A percentile compares a stretch with the other conserved stretches of the same genome.
These are phyloP conservation scores for Ophiosphaerella korrae DNA, from an alignment of 2,329 filamentous ascomycete genomes.

Conservation along the genomic window DNA sequence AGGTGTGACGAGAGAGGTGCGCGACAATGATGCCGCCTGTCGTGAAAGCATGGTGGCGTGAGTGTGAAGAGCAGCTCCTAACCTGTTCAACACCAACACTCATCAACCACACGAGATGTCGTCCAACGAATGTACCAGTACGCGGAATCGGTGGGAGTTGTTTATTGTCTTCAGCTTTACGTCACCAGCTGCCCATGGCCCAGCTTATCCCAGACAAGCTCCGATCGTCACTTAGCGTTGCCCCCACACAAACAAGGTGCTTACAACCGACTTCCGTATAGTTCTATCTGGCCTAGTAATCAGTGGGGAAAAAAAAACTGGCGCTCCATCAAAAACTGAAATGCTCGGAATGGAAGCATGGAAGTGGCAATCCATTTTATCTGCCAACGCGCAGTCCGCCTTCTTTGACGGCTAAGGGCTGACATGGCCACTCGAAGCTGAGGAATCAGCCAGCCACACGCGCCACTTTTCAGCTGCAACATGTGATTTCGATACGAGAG, in stretches of 20 bases:
- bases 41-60: slow-evolving; percentile 35
- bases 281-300: slow-evolving; percentile 10
- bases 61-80: not conserved
- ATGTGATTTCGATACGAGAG: not conserved
- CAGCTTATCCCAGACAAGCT: slow-evolving; percentile 18
- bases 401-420: too few relatives aligned
- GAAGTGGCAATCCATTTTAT: too few relatives aligned
- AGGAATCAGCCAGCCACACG: too few relatives aligned
- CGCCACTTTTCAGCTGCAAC: not conserved
- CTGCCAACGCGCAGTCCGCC: too few relatives aligned
- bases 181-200: slow-evolving; percentile 12
- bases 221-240: not conserved
- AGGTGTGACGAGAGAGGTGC: slow-evolving; percentile 24
- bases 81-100: too few relatives aligned
- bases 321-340: not conserved
- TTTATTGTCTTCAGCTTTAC: slow-evolving; percentile 24
- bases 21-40: slow-evolving; percentile 37
- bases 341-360: too few relatives aligned
- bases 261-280: slow-evolving; percentile 15
- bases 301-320: too few relatives aligned
- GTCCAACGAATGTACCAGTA: too few relatives aligned
- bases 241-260: slow-evolving; percentile 6
- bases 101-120: not conserved
- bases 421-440: too few relatives aligned
- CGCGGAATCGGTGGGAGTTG: slow-evolving; percentile 13